These are phyloP conservation scores for Populus tomentosa DNA, from an alignment of 441 rosid species.

Conservation along the genomic window DNA sequence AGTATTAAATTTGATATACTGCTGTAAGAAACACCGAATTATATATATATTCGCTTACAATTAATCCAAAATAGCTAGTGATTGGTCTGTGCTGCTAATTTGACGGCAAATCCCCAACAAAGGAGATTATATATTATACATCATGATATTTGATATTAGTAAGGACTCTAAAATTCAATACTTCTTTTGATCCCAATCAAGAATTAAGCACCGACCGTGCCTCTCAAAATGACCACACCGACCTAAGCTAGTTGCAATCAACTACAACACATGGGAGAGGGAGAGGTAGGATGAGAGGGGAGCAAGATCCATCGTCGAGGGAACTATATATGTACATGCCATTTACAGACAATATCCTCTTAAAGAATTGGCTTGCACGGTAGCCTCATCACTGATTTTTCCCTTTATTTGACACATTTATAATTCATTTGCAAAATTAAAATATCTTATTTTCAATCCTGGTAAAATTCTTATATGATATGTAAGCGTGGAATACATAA, in stretches of 20 bases:
- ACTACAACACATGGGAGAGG: not conserved
- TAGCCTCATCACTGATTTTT: no score
- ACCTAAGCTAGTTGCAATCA: not conserved
- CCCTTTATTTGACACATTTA: no score
- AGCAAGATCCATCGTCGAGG: not conserved
- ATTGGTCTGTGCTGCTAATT: not conserved
- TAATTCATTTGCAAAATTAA: no score
- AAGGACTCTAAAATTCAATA: not conserved
- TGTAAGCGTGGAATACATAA: not conserved
- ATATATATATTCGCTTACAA: no score
- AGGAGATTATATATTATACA: not conserved
- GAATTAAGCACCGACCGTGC: not conserved
- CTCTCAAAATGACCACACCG: not conserved
- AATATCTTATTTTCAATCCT: no score
- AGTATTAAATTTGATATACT: no score
- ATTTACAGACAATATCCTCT: no score
- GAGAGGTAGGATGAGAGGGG: not conserved
- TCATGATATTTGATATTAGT: not conserved
- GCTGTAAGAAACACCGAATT: no score
- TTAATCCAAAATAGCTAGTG: no score
- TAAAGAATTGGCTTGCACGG: no score
- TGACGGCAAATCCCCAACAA: not conserved
- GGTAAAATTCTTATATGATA: no score
- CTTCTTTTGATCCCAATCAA: constrained; percentile 3
- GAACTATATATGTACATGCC: no score